Conservation (phyloP, 1,284 basidiomycete species). For the Tylopilus sp. region DNA sequence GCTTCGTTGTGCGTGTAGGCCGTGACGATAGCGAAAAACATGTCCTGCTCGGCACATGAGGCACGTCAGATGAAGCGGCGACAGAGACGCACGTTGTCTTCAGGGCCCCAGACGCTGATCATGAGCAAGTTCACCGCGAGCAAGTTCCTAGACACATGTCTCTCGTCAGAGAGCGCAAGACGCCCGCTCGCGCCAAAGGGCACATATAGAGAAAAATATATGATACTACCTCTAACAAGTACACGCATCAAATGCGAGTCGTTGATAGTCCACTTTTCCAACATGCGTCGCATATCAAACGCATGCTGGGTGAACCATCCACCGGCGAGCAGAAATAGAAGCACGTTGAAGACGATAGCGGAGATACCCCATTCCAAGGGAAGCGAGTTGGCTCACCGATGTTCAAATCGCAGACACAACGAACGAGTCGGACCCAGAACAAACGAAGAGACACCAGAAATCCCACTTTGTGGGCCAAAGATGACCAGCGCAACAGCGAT, state of each 20-base stretch:
- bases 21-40: conserved; percentile 22
- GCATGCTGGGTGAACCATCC: no score
- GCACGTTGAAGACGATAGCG: conserved; percentile 11
- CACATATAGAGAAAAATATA: no score
- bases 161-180: neutral
- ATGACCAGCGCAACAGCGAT: conserved; percentile 18
- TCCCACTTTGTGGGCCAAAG: conserved; percentile 30
- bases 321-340: no score
- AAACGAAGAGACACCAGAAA: conserved; percentile 10
- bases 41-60: neutral
- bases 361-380: conserved; percentile 28
- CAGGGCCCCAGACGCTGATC: conserved; percentile 29
- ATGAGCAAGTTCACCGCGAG: conserved; percentile 29
- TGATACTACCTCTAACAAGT: no score
- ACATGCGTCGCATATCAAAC: no score
- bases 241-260: no score
- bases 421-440: neutral
- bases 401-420: conserved; percentile 18
- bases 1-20: conserved; percentile 29
- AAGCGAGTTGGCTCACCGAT: conserved; percentile 9
- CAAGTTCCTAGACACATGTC: conserved; percentile 20
- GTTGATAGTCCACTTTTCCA: no score
- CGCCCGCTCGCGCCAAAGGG: neutral
- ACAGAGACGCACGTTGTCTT: conserved; percentile 19
- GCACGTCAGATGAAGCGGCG: neutral